phyloP scores from a whole-genome alignment of 495 filamentous ascomycete genomes.

The Xylaria castorea region DNA sequence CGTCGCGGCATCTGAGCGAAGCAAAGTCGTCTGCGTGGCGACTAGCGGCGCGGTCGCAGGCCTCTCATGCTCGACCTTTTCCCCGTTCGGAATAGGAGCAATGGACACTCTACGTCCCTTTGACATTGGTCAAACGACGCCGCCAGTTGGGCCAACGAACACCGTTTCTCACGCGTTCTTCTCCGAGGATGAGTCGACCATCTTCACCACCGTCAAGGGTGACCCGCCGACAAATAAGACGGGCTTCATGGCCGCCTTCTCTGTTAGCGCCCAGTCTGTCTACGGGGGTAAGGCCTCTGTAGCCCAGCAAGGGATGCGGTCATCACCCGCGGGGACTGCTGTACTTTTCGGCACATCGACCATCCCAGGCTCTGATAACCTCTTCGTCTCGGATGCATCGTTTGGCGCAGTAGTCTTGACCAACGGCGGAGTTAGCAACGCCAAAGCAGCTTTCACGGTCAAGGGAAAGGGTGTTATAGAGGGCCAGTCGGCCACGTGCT shows the following conservation, averaged over 20 bases:
- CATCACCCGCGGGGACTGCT: conserved; percentile 55
- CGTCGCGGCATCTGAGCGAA: conserved; percentile 57
- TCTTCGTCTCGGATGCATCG: conserved; percentile 63
- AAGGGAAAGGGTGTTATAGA: conserved; percentile 42
- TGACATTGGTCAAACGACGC: conserved; percentile 56
- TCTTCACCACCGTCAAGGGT: conserved; percentile 66
- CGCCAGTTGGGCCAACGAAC: conserved; percentile 60
- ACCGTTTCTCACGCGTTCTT: conserved; percentile 64
- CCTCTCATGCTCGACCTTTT: conserved; percentile 58
- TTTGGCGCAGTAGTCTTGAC: conserved; percentile 58
- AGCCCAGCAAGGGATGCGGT: conserved; percentile 35
- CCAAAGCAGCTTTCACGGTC: conserved; percentile 33
- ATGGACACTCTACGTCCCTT: conserved; percentile 54
- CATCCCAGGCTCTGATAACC: conserved; percentile 47
- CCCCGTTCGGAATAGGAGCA: conserved; percentile 44
- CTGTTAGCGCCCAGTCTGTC: conserved; percentile 38
- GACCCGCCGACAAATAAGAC: conserved; percentile 57
- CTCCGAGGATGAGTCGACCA: conserved; percentile 55
- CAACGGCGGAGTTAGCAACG: conserved; percentile 17
- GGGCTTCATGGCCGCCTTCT: conserved; percentile 59
- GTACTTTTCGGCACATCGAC: conserved; percentile 61
- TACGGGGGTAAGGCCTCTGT: conserved; percentile 23
- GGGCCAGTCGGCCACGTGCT: conserved; percentile 63
- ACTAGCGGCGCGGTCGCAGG: conserved; percentile 60
- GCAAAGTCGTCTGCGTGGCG: conserved; percentile 60